Conservation (phyloP, 169 alveolate genomes). For the Theileria annulata region DNA sequence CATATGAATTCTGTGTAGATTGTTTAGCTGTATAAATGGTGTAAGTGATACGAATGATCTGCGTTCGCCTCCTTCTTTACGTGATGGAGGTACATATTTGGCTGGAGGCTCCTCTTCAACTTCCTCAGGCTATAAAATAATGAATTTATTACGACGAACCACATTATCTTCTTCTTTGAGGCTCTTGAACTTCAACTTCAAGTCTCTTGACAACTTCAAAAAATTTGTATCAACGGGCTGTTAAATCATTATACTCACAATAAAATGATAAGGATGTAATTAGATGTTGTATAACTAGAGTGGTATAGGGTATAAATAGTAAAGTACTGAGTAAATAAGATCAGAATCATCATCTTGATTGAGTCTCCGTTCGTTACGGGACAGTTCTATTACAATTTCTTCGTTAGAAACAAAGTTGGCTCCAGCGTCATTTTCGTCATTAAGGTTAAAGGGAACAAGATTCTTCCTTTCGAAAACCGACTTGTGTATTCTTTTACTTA, state of each 20-base stretch:
- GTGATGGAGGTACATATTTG: slow-evolving; percentile 63
- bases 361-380: slow-evolving; percentile 51
- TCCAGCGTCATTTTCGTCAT: slow-evolving; percentile 49
- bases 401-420: slow-evolving; percentile 61
- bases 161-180: slow-evolving; percentile 69
- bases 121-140: not conserved
- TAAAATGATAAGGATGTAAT: too few relatives aligned
- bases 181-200: slow-evolving; percentile 73
- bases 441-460: slow-evolving; percentile 66
- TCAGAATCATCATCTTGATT: slow-evolving; percentile 66
- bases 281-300: slow-evolving; percentile 1
- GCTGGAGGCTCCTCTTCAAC: slow-evolving; percentile 49
- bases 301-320: not conserved
- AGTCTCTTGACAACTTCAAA: slow-evolving; percentile 72
- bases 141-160: slow-evolving; percentile 13
- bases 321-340: slow-evolving; percentile 56
- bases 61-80: slow-evolving; percentile 57
- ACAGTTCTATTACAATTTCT: slow-evolving; percentile 70
- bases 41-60: slow-evolving; percentile 9
- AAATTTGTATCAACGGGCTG: slow-evolving; percentile 71
- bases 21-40: slow-evolving; percentile 14
- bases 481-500: slow-evolving; percentile 65
- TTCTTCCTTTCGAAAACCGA: slow-evolving; percentile 68
- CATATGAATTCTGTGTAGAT: too few relatives aligned
- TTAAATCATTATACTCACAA: slow-evolving; percentile 24